Evolutionary conservation across 768 basidiomycete genomes (phyloP).

Genomic region (Rhodocollybia butyracea): DNA sequence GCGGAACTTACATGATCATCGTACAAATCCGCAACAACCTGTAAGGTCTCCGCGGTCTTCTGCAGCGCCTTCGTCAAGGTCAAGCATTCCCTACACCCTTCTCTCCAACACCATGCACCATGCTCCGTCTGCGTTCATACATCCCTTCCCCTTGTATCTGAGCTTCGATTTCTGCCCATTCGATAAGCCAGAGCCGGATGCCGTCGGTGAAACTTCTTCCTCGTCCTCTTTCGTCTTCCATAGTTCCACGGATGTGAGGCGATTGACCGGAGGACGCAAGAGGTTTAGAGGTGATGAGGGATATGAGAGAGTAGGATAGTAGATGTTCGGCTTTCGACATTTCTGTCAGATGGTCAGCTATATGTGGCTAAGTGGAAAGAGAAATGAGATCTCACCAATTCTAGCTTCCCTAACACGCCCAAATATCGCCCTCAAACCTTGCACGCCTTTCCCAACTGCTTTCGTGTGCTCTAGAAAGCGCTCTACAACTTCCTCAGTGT

Average conservation of each 20-base stretch:
- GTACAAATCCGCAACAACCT: slow-evolving; percentile 73
- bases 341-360: slow-evolving; percentile 37
- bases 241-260: slow-evolving; percentile 41
- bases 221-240: slow-evolving; percentile 41
- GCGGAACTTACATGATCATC: slow-evolving; percentile 63
- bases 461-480: slow-evolving; percentile 64
- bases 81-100: slow-evolving; percentile 75
- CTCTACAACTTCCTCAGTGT: slow-evolving; percentile 55
- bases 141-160: slow-evolving; percentile 40
- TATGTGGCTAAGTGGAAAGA: not conserved
- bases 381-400: slow-evolving; percentile 44
- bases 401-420: slow-evolving; percentile 61
- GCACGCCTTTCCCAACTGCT: slow-evolving; percentile 67
- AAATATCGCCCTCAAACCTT: slow-evolving; percentile 62
- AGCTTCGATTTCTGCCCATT: slow-evolving; percentile 16
- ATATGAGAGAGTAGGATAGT: slow-evolving; percentile 69
- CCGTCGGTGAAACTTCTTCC: too few species aligned
- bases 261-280: slow-evolving; percentile 34
- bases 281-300: slow-evolving; percentile 70
- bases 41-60: slow-evolving; percentile 68
- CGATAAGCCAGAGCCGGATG: too few species aligned
- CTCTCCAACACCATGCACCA: slow-evolving; percentile 93
- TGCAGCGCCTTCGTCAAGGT: slow-evolving; percentile 76
- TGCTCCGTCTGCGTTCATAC: slow-evolving; percentile 69
- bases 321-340: slow-evolving; percentile 76